Percentiles rank a stretch among this genome's conserved stretches.
Conservation (phyloP, 2,329 filamentous ascomycete species). For the Epichloe festucae region DNA sequence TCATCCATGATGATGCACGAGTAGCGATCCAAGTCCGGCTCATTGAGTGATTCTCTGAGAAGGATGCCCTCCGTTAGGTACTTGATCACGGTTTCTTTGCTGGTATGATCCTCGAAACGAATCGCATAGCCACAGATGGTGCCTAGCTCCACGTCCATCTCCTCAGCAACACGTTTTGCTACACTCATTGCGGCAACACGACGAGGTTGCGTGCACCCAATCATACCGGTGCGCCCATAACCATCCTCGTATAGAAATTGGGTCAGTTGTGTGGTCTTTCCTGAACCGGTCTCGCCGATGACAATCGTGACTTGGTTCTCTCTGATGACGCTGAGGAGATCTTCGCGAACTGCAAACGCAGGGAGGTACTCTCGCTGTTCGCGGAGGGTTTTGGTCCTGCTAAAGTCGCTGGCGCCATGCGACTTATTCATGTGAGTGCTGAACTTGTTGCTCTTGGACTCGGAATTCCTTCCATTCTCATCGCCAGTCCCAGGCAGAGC, state of each 20-base stretch:
- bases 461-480: constrained; percentile 46
- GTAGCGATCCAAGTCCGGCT: constrained; percentile 87
- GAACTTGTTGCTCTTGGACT: constrained; percentile 55
- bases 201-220: constrained; percentile 90
- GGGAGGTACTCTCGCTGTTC: constrained; percentile 86
- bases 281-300: constrained; percentile 91
- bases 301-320: constrained; percentile 97
- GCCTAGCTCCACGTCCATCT: constrained; percentile 91
- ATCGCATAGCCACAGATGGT: constrained; percentile 90
- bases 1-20: constrained; percentile 99
- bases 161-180: constrained; percentile 92
- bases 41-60: constrained; percentile 81
- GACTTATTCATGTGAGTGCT: constrained; percentile 79
- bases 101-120: constrained; percentile 96
- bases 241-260: constrained; percentile 95
- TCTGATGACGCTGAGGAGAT: constrained; percentile 77
- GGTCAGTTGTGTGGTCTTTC: constrained; percentile 93
- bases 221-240: constrained; percentile 76
- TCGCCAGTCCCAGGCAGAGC: constrained; percentile 66
- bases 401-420: constrained; percentile 81
- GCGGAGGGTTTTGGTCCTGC: constrained; percentile 74
- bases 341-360: constrained; percentile 91
- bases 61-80: constrained; percentile 99
- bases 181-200: constrained; percentile 98
- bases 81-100: constrained; percentile 89